These are phyloP conservation scores for Diaporthe sp. DNA, from an alignment of 2,329 filamentous ascomycete genomes.

Conservation along the genomic window DNA sequence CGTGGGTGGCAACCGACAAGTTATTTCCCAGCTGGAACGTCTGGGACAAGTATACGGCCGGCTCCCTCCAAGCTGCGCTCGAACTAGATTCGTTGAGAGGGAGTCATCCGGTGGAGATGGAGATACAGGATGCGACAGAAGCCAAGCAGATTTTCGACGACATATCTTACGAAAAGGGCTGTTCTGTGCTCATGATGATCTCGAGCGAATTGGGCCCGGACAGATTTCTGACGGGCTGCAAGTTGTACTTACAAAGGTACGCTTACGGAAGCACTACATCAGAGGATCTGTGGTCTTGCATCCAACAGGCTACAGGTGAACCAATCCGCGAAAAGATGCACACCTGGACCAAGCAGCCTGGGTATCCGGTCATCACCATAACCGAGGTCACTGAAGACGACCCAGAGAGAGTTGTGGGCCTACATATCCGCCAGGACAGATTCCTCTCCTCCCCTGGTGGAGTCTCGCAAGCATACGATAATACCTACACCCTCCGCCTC, in stretches of 20 bases:
- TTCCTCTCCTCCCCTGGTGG: neutral
- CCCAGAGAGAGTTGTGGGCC: neutral
- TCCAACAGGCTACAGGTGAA: slow-evolving; percentile 87
- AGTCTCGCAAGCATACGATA: neutral
- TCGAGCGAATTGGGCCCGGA: slow-evolving; percentile 90
- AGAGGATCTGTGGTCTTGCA: slow-evolving; percentile 86
- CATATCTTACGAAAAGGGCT: slow-evolving; percentile 96
- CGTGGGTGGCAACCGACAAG: slow-evolving; percentile 91
- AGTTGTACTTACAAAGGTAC: slow-evolving; percentile 87
- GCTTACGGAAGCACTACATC: slow-evolving; percentile 92
- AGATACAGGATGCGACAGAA: slow-evolving; percentile 90
- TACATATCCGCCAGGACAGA: neutral
- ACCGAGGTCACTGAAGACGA: slow-evolving; percentile 74
- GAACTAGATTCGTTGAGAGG: slow-evolving; percentile 88
- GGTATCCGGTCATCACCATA: slow-evolving; percentile 91
- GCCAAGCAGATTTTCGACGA: slow-evolving; percentile 98
- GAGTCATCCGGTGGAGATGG: slow-evolving; percentile 95
- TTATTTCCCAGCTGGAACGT: slow-evolving; percentile 97
- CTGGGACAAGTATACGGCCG: slow-evolving; percentile 96
- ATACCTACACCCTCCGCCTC: neutral
- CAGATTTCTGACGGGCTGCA: slow-evolving; percentile 89
- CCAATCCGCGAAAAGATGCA: slow-evolving; percentile 91
- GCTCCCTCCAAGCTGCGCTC: slow-evolving; percentile 92
- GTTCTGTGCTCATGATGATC: slow-evolving; percentile 95
- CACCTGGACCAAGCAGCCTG: slow-evolving; percentile 94